phyloP scores from a whole-genome alignment of 192 early-diverging fungal genomes.

The Backusella tarrabulga region DNA sequence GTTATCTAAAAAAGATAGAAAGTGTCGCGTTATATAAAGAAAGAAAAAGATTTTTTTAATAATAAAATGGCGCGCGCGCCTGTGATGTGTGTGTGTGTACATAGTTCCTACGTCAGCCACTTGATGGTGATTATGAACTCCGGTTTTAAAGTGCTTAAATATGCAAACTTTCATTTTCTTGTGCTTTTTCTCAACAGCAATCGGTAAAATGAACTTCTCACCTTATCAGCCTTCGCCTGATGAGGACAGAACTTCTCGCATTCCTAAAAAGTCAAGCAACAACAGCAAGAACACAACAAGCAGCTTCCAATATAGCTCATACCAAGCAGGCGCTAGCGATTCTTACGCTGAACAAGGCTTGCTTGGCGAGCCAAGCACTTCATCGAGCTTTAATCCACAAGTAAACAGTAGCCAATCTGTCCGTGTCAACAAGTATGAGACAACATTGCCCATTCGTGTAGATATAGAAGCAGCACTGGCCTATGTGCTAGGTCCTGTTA shows the following conservation, averaged over 20 bases:
- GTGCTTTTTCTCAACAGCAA: too few relatives aligned
- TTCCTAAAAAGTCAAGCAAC: constrained; percentile 3
- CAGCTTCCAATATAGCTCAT: constrained; percentile 13
- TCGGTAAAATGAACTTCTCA: constrained; percentile 31
- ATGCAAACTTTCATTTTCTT: too few relatives aligned
- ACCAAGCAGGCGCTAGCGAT: constrained; percentile 26
- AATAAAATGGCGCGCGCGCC: too few relatives aligned
- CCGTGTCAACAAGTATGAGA: constrained; percentile 83
- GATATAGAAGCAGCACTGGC: constrained; percentile 75
- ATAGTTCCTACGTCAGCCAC: too few relatives aligned
- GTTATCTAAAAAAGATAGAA: too few relatives aligned
- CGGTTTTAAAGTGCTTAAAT: too few relatives aligned
- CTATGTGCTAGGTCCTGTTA: constrained; percentile 59
- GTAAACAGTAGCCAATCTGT: constrained; percentile 15
- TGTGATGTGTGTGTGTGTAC: too few relatives aligned
- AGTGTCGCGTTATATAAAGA: too few relatives aligned
- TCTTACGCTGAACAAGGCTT: constrained; percentile 25
- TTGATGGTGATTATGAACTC: too few relatives aligned
- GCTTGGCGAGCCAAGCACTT: constrained; percentile 17
- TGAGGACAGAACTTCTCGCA: constrained; percentile 31
- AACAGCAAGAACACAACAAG: neutral
- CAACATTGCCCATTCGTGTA: constrained; percentile 61
- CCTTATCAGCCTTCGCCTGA: constrained; percentile 50
- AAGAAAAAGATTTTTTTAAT: too few relatives aligned
- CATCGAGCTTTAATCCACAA: constrained; percentile 26